Evolutionary conservation across 2,329 filamentous ascomycete species (phyloP).

Genomic region (Aureobasidium sp.): DNA sequence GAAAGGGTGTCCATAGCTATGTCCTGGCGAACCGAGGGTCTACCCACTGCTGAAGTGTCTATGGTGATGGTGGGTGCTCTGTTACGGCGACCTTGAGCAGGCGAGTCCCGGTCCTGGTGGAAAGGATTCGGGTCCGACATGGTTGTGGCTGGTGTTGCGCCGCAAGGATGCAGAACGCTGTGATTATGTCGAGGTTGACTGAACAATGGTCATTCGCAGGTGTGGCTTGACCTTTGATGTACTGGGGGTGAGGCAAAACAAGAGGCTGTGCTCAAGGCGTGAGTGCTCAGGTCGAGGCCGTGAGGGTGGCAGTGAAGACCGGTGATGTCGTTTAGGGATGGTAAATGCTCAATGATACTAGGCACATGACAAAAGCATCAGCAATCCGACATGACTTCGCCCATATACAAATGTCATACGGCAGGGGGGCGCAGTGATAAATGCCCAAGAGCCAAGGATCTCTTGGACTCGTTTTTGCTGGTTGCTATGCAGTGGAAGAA

Average conservation of each 20-base stretch:
- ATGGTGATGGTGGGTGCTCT: slow-evolving; percentile 45
- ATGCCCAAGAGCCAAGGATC: slow-evolving; percentile 1
- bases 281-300: not conserved
- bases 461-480: not conserved
- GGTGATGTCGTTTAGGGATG: not conserved
- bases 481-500: slow-evolving; percentile 3
- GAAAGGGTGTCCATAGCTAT: not conserved
- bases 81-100: slow-evolving; percentile 11
- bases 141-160: slow-evolving; percentile 1
- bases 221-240: slow-evolving; percentile 6
- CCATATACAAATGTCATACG: slow-evolving; percentile 7
- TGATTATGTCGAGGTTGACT: not conserved
- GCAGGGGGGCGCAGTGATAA: slow-evolving; percentile 6
- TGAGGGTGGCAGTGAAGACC: not conserved
- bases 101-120: not conserved
- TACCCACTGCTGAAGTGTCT: slow-evolving; percentile 41
- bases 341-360: not conserved
- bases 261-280: slow-evolving; percentile 5
- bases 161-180: not conserved
- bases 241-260: not conserved
- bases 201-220: not conserved
- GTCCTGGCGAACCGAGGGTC: slow-evolving; percentile 21
- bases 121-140: slow-evolving; percentile 7
- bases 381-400: slow-evolving; percentile 3
- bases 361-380: slow-evolving; percentile 4